Percentiles rank a stretch among this genome's conserved stretches.
These are phyloP conservation scores for Lipomyces sp. DNA, from an alignment of 805 yeast genomes.

Conservation along the genomic window DNA sequence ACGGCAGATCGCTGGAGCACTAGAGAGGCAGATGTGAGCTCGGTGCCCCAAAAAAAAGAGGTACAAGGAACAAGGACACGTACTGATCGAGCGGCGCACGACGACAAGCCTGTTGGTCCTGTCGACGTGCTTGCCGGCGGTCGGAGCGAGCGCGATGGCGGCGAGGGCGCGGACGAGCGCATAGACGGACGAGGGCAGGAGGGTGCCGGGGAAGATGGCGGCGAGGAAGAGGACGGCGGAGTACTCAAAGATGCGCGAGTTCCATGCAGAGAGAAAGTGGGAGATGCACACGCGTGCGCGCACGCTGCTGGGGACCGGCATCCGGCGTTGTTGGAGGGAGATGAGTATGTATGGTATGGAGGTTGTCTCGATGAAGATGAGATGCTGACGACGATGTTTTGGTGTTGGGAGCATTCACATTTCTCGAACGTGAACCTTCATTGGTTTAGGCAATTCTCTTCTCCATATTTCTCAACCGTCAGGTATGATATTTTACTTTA, in stretches of 20 bases:
- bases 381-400: no score
- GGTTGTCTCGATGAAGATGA: neutral
- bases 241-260: conserved; percentile 42
- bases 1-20: conserved; percentile 37
- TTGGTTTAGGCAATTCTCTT: no score
- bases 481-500: no score
- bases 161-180: conserved; percentile 37
- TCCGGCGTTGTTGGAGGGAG: neutral
- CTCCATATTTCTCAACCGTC: no score
- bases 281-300: conserved; percentile 31
- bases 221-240: conserved; percentile 41
- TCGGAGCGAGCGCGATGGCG: conserved; percentile 35
- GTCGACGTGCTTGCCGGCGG: conserved; percentile 37
- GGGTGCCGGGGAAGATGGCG: conserved; percentile 38
- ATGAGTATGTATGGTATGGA: neutral
- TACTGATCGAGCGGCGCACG: conserved; percentile 38
- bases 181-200: conserved; percentile 41
- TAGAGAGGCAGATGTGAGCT: neutral
- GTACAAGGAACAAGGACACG: neutral
- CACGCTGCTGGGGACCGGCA: conserved; percentile 11
- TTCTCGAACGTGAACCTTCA: no score
- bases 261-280: conserved; percentile 43
- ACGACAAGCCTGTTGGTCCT: conserved; percentile 35
- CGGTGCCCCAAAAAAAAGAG: neutral
- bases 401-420: no score